phyloP scores from a whole-genome alignment of 2,329 filamentous ascomycete species.

The Dothideomycetes sp. region DNA sequence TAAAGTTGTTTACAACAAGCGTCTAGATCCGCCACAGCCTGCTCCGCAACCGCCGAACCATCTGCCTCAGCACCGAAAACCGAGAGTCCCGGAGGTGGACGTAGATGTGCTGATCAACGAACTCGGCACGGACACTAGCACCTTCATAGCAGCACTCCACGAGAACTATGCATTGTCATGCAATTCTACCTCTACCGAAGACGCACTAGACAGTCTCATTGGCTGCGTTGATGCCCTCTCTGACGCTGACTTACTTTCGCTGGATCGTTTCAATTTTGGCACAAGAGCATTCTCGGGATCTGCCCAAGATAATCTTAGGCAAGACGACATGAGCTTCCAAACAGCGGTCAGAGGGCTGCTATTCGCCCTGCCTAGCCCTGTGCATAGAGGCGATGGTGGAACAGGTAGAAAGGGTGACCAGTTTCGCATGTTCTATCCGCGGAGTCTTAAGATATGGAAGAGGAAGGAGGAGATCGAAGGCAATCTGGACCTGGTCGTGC shows the following conservation, averaged over 20 bases:
- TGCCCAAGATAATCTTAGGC: conserved; percentile 62
- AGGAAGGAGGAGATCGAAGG: conserved; percentile 71
- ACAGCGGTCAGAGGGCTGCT: conserved; percentile 77
- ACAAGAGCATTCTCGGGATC: conserved; percentile 37
- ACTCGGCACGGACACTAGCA: conserved; percentile 82
- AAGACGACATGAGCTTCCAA: conserved; percentile 92
- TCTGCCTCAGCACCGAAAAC: conserved; percentile 32
- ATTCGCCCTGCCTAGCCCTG: conserved; percentile 75
- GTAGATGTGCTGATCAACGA: conserved; percentile 75
- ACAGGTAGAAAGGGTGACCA: conserved; percentile 39
- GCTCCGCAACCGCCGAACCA: conserved; percentile 34
- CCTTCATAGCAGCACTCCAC: conserved; percentile 80
- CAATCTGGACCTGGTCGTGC: conserved; percentile 53
- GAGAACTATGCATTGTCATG: conserved; percentile 91
- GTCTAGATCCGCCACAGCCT: conserved; percentile 44
- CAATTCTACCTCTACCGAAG: conserved; percentile 45
- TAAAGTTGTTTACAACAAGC: conserved; percentile 94
- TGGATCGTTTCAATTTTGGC: conserved; percentile 57
- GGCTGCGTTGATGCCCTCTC: conserved; percentile 82
- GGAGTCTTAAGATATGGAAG: conserved; percentile 72
- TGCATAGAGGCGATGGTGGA: conserved; percentile 47
- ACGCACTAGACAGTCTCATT: conserved; percentile 66
- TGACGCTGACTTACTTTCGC: conserved; percentile 73
- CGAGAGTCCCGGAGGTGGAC: conserved; percentile 33
- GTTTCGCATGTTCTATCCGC: conserved; percentile 87